Base-by-base conservation (phyloP, 208 protist species). In the Trypanosoma brucei region DNA sequence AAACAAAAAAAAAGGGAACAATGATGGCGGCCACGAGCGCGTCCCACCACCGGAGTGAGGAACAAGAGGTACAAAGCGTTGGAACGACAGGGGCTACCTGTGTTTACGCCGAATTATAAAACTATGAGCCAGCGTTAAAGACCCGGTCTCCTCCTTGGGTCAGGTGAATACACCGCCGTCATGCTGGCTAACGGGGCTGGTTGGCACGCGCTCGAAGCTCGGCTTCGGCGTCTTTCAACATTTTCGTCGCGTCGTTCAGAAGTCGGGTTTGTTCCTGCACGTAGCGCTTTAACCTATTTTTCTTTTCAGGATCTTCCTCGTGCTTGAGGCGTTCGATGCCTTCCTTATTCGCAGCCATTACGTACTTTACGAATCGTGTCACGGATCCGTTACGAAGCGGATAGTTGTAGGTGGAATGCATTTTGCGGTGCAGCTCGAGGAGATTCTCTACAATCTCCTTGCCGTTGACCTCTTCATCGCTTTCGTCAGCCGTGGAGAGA, bases 301-400 rank as follows among this genome's bases (percentile, higher is more conserved):
- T 72, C 45, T 73, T 69, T 3, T 62, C 70, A 11, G 73, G 70
- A 42, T 88, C 73, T 42, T 58, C 53, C 55, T 86, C 77, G 38
- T 62, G 59, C 1, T 70, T 68, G 8, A 88, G 62, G 2, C 77
- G 72, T 50, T 75, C 65, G 59, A 70, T 44, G 14, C 65, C 77
- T 50, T 85, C 72, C 8, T 63, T 62, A 51, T 84, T 75, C 0
- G 76, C 73, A 38, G 76, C 66, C 71, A 81, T 70, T 5, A 93
- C 76, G 63, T 84, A 88, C 50, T 73, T 73, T 38, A 90, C 76
- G 68, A 93, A 93, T 44, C 86, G 75, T 57, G 68, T 70, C 50
- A 93, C 81, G 2, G 86, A 93, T 2, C 83, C 86, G 60, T 75
- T 89, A 58, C 86, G 75, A 40, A 91, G 66, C 22, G 81, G 76